Percentiles rank a stretch among this genome's conserved stretches.
phyloP scores from a whole-genome alignment of 179 eudicot species.

The Spergularia azorica region DNA sequence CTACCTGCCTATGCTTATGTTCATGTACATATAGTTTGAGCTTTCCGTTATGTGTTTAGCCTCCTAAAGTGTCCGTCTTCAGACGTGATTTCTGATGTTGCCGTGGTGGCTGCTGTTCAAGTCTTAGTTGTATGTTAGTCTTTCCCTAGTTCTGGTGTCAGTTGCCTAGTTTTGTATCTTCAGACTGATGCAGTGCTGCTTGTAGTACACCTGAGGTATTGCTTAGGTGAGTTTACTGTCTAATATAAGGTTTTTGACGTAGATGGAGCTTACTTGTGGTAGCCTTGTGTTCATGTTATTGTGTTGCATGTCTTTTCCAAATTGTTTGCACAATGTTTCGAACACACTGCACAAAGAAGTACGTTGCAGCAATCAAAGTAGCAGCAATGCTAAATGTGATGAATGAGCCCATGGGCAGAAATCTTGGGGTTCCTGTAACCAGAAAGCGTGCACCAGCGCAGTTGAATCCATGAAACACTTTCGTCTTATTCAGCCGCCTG shows the following conservation, averaged over 20 bases:
- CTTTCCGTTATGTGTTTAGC: not conserved
- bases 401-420: too few relatives aligned
- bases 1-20: not conserved
- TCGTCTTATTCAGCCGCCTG: too few relatives aligned
- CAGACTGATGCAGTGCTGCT: not conserved
- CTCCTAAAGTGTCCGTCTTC: constrained; percentile 11
- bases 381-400: too few relatives aligned
- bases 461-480: too few relatives aligned
- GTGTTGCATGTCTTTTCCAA: not conserved
- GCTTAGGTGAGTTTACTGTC: not conserved
- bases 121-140: not conserved
- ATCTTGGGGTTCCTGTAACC: too few relatives aligned
- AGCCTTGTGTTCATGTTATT: not conserved
- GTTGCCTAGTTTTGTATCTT: not conserved
- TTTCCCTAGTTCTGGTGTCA: not conserved
- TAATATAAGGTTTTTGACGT: not conserved
- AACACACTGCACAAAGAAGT: too few relatives aligned
- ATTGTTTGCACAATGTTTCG: too few relatives aligned
- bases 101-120: not conserved
- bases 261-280: not conserved
- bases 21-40: constrained; percentile 18
- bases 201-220: not conserved
- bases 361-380: too few relatives aligned
- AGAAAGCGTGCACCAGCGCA: too few relatives aligned
- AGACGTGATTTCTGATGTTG: constrained; percentile 17